Evolutionary conservation across 257 asterid genomes (phyloP).

Genomic region (Solanum okadae): DNA sequence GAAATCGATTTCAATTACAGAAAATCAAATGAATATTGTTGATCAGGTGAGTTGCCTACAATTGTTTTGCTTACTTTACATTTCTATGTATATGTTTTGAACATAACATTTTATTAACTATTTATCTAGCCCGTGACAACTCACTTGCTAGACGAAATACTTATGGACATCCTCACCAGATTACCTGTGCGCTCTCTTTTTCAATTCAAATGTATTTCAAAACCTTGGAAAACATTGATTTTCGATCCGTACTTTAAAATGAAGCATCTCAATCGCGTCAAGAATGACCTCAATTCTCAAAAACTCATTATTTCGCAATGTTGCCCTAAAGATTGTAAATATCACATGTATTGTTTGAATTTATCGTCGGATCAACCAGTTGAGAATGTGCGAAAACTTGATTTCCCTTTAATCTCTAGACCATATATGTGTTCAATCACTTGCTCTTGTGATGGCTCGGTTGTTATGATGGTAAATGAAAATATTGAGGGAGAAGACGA

Average conservation of each 20-base stretch:
- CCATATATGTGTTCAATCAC: neutral
- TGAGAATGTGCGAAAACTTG: neutral
- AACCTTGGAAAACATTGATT: neutral
- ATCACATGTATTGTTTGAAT: neutral
- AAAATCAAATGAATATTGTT: no score
- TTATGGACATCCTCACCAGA: neutral
- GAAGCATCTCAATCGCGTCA: neutral
- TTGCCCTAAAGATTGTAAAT: neutral
- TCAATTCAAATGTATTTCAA: neutral
- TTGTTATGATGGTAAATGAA: neutral
- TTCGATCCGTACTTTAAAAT: neutral
- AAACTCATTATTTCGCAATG: neutral
- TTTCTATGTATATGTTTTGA: neutral
- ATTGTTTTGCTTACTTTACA: neutral
- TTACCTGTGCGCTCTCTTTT: neutral
- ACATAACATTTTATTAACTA: neutral
- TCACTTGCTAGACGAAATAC: neutral
- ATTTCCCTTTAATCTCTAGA: neutral
- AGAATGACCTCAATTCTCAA: neutral
- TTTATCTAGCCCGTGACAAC: neutral
- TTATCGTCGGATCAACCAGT: neutral
- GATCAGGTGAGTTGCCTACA: neutral
- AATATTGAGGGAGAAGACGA: neutral
- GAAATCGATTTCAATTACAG: neutral
- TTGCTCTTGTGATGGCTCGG: neutral